phyloP scores from a whole-genome alignment of 331 rosid species.

The Cucumis variabilis region DNA sequence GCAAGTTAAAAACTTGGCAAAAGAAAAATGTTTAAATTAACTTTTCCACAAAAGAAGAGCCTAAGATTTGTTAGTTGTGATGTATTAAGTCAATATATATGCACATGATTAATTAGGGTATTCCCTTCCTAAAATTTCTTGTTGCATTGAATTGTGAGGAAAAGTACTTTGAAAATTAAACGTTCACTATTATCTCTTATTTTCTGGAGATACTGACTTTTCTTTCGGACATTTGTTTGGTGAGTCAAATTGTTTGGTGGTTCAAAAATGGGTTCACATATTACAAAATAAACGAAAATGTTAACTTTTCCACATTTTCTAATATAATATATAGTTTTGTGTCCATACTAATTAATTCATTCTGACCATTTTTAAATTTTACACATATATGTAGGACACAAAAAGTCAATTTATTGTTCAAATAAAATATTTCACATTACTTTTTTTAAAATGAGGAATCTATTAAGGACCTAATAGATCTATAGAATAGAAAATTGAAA shows the following conservation, averaged over 20 bases:
- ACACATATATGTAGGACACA: too few relatives aligned
- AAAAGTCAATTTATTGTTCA: too few relatives aligned
- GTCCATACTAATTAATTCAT: too few relatives aligned
- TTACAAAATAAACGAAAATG: neutral
- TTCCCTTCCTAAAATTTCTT: neutral
- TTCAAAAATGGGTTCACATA: neutral
- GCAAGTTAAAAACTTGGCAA: too few relatives aligned
- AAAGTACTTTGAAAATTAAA: neutral
- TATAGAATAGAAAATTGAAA: too few relatives aligned
- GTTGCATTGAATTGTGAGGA: neutral
- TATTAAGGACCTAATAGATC: too few relatives aligned
- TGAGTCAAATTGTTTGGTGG: neutral
- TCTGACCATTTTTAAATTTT: too few relatives aligned
- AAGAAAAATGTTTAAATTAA: too few relatives aligned
- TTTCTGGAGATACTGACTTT: neutral
- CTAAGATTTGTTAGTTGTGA: neutral
- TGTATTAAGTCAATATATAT: neutral
- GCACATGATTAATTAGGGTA: neutral
- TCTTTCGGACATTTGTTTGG: neutral
- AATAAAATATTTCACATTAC: too few relatives aligned
- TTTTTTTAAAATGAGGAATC: too few relatives aligned
- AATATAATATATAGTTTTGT: too few relatives aligned
- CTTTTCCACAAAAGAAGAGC: neutral
- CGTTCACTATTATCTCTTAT: neutral
- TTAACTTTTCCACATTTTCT: too few relatives aligned